These are phyloP conservation scores for Bryum argenteum DNA, from an alignment of 225 moss, liverwort and hornwort species.

Conservation along the genomic window DNA sequence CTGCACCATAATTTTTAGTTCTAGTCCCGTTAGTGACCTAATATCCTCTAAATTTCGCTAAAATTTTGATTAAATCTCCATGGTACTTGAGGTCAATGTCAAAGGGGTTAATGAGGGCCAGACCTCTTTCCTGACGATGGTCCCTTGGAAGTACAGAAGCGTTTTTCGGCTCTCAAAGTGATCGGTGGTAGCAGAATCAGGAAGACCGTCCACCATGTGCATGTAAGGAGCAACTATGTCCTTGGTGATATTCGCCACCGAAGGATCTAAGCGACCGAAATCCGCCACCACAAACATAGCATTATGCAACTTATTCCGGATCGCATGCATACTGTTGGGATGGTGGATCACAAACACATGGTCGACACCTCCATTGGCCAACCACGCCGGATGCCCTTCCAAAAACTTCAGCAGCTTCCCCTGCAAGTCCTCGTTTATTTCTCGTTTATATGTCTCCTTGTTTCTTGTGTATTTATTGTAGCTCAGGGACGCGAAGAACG, in stretches of 20 bases:
- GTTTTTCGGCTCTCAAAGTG: slow-evolving; percentile 45
- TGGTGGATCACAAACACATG: slow-evolving; percentile 50
- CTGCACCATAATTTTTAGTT: slow-evolving; percentile 26
- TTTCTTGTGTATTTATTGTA: slow-evolving; percentile 58
- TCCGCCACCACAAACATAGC: slow-evolving; percentile 51
- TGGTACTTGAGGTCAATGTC: not conserved
- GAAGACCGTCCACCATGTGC: slow-evolving; percentile 32
- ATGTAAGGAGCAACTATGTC: slow-evolving; percentile 52
- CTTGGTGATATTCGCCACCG: slow-evolving; percentile 42
- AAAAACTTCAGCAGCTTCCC: slow-evolving; percentile 47
- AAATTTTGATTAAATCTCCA: too few species aligned
- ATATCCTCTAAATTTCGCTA: too few species aligned
- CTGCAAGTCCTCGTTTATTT: slow-evolving; percentile 52
- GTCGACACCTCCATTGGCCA: slow-evolving; percentile 35
- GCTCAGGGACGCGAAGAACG: slow-evolving; percentile 67
- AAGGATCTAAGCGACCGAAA: slow-evolving; percentile 35
- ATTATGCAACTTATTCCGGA: slow-evolving; percentile 30
- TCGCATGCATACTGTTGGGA: slow-evolving; percentile 48
- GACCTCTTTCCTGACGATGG: slow-evolving; percentile 62
- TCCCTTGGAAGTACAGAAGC: slow-evolving; percentile 67
- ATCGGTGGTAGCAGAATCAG: slow-evolving; percentile 29
- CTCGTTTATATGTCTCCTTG: not conserved
- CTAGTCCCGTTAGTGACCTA: not conserved
- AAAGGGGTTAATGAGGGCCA: not conserved
- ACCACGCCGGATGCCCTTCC: slow-evolving; percentile 41